phyloP scores from a whole-genome alignment of 352 stramenopile species.

The Phytopythium delawarense region DNA sequence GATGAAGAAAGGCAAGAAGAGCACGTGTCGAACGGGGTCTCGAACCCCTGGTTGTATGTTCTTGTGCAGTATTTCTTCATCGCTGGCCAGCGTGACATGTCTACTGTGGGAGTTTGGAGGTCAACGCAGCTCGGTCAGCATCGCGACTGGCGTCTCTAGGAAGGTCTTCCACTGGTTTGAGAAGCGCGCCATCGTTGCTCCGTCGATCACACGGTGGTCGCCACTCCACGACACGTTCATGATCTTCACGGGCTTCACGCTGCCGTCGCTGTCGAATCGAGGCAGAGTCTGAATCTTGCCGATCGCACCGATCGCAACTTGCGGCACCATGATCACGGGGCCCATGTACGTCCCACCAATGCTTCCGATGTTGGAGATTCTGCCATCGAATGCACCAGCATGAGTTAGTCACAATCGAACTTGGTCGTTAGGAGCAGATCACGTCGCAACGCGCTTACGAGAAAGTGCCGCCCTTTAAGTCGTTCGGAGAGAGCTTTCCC shows the following conservation, averaged over 20 bases:
- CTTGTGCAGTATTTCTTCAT: neutral
- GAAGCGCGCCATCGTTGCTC: conserved; percentile 97
- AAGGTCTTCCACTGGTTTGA: conserved; percentile 96
- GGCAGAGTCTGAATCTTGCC: conserved; percentile 95
- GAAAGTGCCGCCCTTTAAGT: conserved; percentile 93
- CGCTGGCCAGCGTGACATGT: neutral
- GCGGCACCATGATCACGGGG: conserved; percentile 93
- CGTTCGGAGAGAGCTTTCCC: conserved; percentile 72
- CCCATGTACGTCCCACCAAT: conserved; percentile 98
- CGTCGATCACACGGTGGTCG: conserved; percentile 98
- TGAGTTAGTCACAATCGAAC: conserved; percentile 3
- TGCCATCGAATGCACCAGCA: conserved; percentile 12
- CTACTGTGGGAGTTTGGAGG: neutral
- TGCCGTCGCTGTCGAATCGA: conserved; percentile 87
- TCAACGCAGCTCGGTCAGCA: conserved; percentile 90
- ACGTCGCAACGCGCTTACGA: conserved; percentile 40
- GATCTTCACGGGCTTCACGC: conserved; percentile 84
- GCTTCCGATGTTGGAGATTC: conserved; percentile 91
- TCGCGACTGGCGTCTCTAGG: conserved; percentile 92
- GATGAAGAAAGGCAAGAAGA: neutral
- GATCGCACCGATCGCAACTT: conserved; percentile 97
- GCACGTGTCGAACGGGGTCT: neutral
- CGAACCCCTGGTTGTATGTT: neutral
- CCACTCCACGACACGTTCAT: conserved; percentile 98
- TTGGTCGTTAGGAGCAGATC: neutral